Base-by-base conservation (phyloP, 768 basidiomycete species). In the Stropharia rugosoannulata region DNA sequence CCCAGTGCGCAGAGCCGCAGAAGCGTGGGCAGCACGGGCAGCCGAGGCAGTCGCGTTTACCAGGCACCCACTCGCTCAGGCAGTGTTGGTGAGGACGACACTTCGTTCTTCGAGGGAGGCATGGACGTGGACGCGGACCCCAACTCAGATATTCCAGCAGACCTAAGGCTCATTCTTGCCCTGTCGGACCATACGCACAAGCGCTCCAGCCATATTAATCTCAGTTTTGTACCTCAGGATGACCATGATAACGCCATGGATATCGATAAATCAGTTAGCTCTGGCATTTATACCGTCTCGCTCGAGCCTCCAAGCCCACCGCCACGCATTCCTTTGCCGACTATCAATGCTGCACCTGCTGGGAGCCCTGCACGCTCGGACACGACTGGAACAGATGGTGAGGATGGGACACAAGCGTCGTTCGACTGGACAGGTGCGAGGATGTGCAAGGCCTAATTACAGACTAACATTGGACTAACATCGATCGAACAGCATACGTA, bases 371-470 rank as follows among this genome's bases (percentile, higher is more conserved):
- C 15, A 16, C 53, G 53, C 37, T 36, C 45, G 18, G 45, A 45
- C 5, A 49, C 54, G 16, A 36, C 37, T 18, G 47, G 16, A 3
- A 38, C 76, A 0, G 84, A 82, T 16, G n/a, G 25, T 12, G 84
- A 85, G 51, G 82, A 87, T 53, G 82, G 86, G 59, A 92, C 90
- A 0, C 90, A 86, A 72, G 87, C 81, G 62, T 88, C 85, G 1
- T 93, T 93, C 57, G 90, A 93, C 63, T 93, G 93, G 64, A 93
- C 91, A 0, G 88, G 86, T 38, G 91, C 92, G n/a, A n/a, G n/a
- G n/a, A n/a, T n/a, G n/a, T n/a, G n/a, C n/a, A n/a, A n/a, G 22
- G 22, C 22, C 1, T 22, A 22, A 22, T 1, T 22, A 22, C 22
- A 22, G 22, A 22, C 22, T 22, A 22, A 22, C 22, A 4, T 22